Evolutionary conservation across 768 basidiomycete genomes (phyloP), one percentile per base, ranked within the genome.

Genomic region (Cyclocybe aegerita): DNA sequence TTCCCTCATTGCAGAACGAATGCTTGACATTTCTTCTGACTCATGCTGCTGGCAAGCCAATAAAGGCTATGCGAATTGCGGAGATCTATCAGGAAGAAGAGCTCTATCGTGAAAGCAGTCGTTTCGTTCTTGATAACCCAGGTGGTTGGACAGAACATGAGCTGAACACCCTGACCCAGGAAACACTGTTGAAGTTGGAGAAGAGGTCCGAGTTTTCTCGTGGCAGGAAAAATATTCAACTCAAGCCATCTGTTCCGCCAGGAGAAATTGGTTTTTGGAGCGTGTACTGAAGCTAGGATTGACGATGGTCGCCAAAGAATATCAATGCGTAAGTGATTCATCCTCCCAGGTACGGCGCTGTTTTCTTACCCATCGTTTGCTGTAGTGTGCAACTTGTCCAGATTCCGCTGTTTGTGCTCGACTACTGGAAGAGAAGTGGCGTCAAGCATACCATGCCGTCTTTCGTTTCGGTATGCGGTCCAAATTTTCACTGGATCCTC

Each of bases 221-320:
- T 35, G n/a, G 23, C 23, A 10, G 14, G 34, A 9, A 30, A 10
- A 6, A 14, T 43, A 10, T 38, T 17, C 23, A 41, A 30, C 30
- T 50, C 40, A 35, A 46, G 23, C n/a, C 16, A 15, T 32, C 36
- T 11, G 12, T 46, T 42, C 3, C 5, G 23, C 4, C 12, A 92
- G 93, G 33, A 81, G 95, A 50, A 95, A 86, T 47, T 97, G 94
- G 94, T 97, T 97, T 70, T 79, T 97, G 14, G 95, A 98, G 65
- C 83, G 95, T 14, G 88, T 98, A 11, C 76, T 97, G 55, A 97
- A 97, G 65, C 82, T 98, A 8, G 92, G 93, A 1, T 73, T 93
- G 36, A 88, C 89, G 0, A 81, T 86, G 54, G 78, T 96, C 16
- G 82, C 90, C n/a, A 94, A 95, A 65, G 94, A 97, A 61, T 97